Percentiles rank a stretch among this genome's conserved stretches.
Evolutionary conservation across 768 basidiomycete genomes (phyloP).

Genomic region (Postia placenta): DNA sequence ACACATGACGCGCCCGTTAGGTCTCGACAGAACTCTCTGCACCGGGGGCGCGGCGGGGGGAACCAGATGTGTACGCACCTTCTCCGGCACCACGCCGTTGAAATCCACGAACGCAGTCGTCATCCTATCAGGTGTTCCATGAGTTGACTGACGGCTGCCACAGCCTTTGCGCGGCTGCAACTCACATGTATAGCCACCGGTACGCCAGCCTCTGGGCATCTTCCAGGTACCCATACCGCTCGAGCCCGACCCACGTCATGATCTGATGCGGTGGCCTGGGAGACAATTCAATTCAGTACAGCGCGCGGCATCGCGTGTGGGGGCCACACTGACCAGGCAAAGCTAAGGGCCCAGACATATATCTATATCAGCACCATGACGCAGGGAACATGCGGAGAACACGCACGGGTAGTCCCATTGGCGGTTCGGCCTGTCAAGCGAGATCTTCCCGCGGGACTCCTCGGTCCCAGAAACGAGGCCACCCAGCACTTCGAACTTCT

Average conservation of each 20-base stretch:
- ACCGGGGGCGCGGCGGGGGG: no score
- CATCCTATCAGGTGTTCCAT: constrained; percentile 49
- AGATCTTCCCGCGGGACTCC: constrained; percentile 92
- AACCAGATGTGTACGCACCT: no score
- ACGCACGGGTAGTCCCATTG: constrained; percentile 98
- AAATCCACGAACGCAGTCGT: constrained; percentile 93
- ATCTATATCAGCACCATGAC: constrained; percentile 13
- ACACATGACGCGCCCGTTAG: background rate
- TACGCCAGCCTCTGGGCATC: constrained; percentile 93
- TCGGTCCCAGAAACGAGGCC: constrained; percentile 96
- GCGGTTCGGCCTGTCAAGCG: constrained; percentile 92
- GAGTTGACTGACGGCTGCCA: background rate
- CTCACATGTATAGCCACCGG: constrained; percentile 94
- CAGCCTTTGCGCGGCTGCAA: constrained; percentile 11
- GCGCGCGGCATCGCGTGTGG: background rate
- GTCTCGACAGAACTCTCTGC: background rate
- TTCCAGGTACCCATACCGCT: constrained; percentile 91
- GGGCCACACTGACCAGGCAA: constrained; percentile 51
- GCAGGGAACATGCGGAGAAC: background rate
- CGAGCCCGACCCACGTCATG: constrained; percentile 96
- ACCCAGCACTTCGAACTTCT: constrained; percentile 95
- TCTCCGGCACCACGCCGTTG: constrained; percentile 97
- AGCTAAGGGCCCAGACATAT: constrained; percentile 32
- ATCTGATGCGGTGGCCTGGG: constrained; percentile 93
- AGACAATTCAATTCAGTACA: constrained; percentile 10